Percentiles rank a stretch among this genome's conserved stretches.
Conservation (phyloP, 306 rosid species). For the Fagus crenata region DNA sequence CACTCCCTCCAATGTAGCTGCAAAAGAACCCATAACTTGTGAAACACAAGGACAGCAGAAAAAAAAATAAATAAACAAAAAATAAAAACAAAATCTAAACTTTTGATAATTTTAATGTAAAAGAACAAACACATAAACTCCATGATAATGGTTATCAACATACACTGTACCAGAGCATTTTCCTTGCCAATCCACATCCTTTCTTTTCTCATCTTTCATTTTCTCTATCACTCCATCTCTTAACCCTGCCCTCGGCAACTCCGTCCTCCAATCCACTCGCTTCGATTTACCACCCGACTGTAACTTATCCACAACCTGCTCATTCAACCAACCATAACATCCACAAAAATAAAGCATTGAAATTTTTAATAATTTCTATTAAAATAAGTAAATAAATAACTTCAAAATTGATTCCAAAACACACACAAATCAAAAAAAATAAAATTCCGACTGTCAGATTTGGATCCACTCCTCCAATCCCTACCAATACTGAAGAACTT, state of each 20-base stretch:
- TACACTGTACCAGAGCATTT: slow-evolving; percentile 99
- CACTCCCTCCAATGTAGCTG: slow-evolving; percentile 95
- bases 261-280: slow-evolving; percentile 73
- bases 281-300: slow-evolving; percentile 69
- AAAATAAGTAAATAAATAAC: slow-evolving; percentile 10
- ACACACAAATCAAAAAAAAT: not conserved
- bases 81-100: not conserved
- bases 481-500: not conserved
- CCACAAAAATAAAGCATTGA: slow-evolving; percentile 18
- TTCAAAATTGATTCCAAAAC: not conserved
- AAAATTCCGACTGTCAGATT: not conserved
- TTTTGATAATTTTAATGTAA: not conserved
- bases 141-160: slow-evolving; percentile 39
- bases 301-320: slow-evolving; percentile 83
- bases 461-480: not conserved
- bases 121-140: not conserved
- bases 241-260: slow-evolving; percentile 67
- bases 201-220: slow-evolving; percentile 73
- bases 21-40: slow-evolving; percentile 31
- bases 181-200: slow-evolving; percentile 84
- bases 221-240: slow-evolving; percentile 61
- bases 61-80: too few relatives aligned
- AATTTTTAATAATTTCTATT: not conserved
- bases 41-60: slow-evolving; percentile 4
- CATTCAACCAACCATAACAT: slow-evolving; percentile 29